These are phyloP conservation scores for Eutrema yunnanense DNA, from an alignment of 345 rosid species.

Conservation along the genomic window DNA sequence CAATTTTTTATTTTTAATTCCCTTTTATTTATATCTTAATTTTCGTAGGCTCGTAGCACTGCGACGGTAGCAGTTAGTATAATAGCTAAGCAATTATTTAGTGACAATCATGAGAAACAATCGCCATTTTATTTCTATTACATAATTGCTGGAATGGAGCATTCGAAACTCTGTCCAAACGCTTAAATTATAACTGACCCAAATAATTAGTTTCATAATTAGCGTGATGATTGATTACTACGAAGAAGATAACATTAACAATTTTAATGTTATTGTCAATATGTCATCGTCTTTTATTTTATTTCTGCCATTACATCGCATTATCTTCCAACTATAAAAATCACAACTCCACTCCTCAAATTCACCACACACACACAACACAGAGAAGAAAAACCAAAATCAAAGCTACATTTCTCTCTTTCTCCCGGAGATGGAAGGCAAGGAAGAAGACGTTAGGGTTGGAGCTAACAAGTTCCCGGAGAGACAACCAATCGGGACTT, in stretches of 20 bases:
- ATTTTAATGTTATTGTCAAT: not conserved
- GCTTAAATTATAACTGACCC: not conserved
- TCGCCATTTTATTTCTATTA: not conserved
- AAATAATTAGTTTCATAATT: not conserved
- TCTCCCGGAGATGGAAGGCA: slow-evolving; percentile 32
- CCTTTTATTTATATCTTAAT: not conserved
- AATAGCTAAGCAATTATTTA: not conserved
- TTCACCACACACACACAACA: not conserved
- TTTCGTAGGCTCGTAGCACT: not conserved
- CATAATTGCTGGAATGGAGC: slow-evolving; percentile 10
- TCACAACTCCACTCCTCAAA: not conserved
- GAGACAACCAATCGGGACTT: slow-evolving; percentile 42
- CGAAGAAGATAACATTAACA: slow-evolving; percentile 15
- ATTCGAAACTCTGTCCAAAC: slow-evolving; percentile 20
- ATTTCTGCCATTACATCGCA: slow-evolving; percentile 1
- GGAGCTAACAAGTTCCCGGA: slow-evolving; percentile 45
- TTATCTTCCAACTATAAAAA: slow-evolving; percentile 16
- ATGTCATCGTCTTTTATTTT: slow-evolving; percentile 2
- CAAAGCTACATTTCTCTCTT: not conserved
- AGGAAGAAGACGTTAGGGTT: slow-evolving; percentile 40
- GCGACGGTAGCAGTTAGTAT: not conserved
- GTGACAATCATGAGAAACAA: not conserved
- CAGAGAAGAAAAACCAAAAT: not conserved
- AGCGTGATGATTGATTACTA: slow-evolving; percentile 10
- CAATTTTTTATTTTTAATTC: not conserved